These are phyloP conservation scores for Neolecta irregularis DNA, from an alignment of 1,139 yeast species.

Conservation along the genomic window DNA sequence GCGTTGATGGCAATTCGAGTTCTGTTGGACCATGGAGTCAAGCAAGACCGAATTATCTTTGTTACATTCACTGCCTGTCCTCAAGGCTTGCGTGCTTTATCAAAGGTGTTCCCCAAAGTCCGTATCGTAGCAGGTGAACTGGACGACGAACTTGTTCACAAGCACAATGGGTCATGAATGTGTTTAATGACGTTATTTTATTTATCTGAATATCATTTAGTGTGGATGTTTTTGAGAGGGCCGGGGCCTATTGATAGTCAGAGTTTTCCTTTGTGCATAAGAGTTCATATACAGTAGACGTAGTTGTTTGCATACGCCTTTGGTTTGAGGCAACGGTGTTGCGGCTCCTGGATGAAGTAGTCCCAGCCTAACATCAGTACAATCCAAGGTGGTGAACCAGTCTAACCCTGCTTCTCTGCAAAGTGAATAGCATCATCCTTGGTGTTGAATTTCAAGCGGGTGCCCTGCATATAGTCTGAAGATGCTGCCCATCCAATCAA, in stretches of 20 bases:
- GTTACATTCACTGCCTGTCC: conserved; percentile 64
- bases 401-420: conserved; percentile 48
- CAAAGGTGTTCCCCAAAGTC: conserved; percentile 56
- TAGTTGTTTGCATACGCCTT: conserved; percentile 59
- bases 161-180: no score
- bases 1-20: conserved; percentile 89
- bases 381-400: no score
- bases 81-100: conserved; percentile 58
- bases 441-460: conserved; percentile 58
- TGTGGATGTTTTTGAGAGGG: conserved; percentile 67
- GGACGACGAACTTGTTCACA: conserved; percentile 19
- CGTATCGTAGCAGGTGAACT: conserved; percentile 56
- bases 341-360: conserved; percentile 69
- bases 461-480: conserved; percentile 76
- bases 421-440: conserved; percentile 66
- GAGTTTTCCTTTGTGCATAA: conserved; percentile 11
- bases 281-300: not conserved
- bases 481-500: conserved; percentile 74
- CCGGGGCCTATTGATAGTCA: conserved; percentile 49
- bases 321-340: conserved; percentile 53
- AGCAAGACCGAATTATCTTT: conserved; percentile 45
- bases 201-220: no score
- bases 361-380: no score
- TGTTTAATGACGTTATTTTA: no score
- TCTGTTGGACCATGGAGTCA: conserved; percentile 64